phyloP scores from a whole-genome alignment of 2,329 filamentous ascomycete species.

The Penicillium italicum region DNA sequence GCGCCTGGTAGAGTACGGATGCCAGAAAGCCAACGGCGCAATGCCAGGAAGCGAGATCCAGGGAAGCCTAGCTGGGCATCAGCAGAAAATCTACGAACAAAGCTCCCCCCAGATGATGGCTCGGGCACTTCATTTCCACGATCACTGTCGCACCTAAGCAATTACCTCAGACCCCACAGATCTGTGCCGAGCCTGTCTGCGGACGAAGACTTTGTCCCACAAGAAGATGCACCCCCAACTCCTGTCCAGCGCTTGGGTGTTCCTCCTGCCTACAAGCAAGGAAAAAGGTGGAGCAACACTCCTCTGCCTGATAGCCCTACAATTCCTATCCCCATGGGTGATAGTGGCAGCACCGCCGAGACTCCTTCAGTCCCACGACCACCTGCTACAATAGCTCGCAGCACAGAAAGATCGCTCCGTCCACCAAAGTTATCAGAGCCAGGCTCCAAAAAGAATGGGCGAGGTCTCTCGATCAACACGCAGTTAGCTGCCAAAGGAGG shows the following conservation, averaged over 20 bases:
- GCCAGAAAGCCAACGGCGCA: constrained; percentile 9
- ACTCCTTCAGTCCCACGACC: constrained; percentile 8
- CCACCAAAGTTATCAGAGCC: constrained; percentile 17
- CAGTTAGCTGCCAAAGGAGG: constrained; percentile 34
- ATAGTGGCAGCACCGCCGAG: constrained; percentile 6
- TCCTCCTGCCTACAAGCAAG: constrained; percentile 33
- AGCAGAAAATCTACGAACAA: constrained; percentile 24
- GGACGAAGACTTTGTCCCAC: constrained; percentile 12
- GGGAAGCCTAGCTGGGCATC: constrained; percentile 21
- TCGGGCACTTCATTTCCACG: constrained; percentile 1
- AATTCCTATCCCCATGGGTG: constrained; percentile 23
- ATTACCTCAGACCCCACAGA: constrained; percentile 26
- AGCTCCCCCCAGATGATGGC: constrained; percentile 5
- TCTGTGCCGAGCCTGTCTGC: constrained; percentile 33
- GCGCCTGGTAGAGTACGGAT: constrained; percentile 19
- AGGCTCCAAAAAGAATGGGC: constrained; percentile 36
- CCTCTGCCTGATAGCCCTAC: constrained; percentile 37
- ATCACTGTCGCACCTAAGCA: constrained; percentile 4
- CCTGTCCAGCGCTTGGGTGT: constrained; percentile 27
- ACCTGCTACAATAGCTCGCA: constrained; percentile 10
- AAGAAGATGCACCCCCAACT: constrained; percentile 11
- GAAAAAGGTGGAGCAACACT: constrained; percentile 30
- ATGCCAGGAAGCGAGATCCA: constrained; percentile 8
- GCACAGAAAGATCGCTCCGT: constrained; percentile 10
- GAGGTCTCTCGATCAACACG: constrained; percentile 42